Evolutionary conservation across 805 yeast genomes (phyloP).

Genomic region (Sugiyamaella lignohabitans): DNA sequence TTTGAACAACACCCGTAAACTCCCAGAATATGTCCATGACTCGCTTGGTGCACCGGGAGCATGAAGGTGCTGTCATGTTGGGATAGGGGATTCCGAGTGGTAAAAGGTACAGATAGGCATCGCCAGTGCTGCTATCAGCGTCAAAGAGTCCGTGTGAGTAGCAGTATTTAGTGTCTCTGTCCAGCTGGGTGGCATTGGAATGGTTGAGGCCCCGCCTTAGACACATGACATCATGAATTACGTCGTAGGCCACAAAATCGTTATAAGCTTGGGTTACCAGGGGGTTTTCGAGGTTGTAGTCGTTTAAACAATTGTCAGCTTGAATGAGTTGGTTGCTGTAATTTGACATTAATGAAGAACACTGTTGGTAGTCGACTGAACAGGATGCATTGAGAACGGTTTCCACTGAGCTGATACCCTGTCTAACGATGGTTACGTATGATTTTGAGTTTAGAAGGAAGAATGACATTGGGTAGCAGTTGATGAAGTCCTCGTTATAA

Average conservation of each 20-base stretch:
- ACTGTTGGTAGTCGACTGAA: constrained; percentile 20
- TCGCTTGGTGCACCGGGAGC: constrained; percentile 23
- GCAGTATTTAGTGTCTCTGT: constrained; percentile 21
- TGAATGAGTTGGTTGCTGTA: constrained; percentile 17
- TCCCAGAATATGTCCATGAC: constrained; percentile 24
- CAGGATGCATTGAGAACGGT: constrained; percentile 25
- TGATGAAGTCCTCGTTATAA: constrained; percentile 19
- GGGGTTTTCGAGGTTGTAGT: constrained; percentile 23
- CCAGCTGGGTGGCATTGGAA: background rate
- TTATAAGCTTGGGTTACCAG: constrained; percentile 26
- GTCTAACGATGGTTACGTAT: constrained; percentile 23
- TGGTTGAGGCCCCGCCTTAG: constrained; percentile 5
- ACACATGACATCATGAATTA: constrained; percentile 27
- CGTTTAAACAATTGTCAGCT: constrained; percentile 19
- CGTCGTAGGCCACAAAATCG: constrained; percentile 24
- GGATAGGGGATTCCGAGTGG: constrained; percentile 28
- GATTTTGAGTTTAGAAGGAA: constrained; percentile 27
- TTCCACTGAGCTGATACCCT: constrained; percentile 23
- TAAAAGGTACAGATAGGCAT: constrained; percentile 27
- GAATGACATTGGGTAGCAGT: constrained; percentile 30
- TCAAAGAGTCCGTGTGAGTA: constrained; percentile 26
- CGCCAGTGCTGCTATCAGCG: constrained; percentile 16
- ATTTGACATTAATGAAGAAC: constrained; percentile 21
- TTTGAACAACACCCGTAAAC: constrained; percentile 20
- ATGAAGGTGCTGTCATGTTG: constrained; percentile 16